Evolutionary conservation across 768 basidiomycete species (phyloP).

Genomic region (Mycena pura): DNA sequence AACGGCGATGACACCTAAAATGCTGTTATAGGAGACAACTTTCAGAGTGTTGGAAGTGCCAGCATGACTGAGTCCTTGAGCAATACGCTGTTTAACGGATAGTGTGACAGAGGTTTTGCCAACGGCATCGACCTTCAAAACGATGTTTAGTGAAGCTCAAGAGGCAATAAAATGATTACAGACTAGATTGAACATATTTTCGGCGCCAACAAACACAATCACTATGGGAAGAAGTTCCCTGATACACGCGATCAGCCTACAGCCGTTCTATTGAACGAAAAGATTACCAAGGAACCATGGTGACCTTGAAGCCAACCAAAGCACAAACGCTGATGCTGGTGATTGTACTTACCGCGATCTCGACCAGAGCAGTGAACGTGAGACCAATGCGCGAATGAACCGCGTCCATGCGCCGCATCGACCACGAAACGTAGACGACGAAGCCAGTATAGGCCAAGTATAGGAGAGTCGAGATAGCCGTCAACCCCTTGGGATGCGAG

Average conservation of each 20-base stretch:
- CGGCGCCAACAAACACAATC: conserved; percentile 93
- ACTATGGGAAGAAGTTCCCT: conserved; percentile 93
- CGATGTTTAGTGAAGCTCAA: conserved; percentile 35
- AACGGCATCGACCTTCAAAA: conserved; percentile 78
- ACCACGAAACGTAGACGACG: conserved; percentile 75
- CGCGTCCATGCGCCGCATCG: conserved; percentile 77
- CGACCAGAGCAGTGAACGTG: conserved; percentile 91
- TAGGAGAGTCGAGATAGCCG: conserved; percentile 71
- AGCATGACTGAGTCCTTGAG: conserved; percentile 85
- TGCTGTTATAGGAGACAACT: conserved; percentile 83
- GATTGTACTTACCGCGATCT: conserved; percentile 90
- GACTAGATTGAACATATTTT: conserved; percentile 97
- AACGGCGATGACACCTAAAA: conserved; percentile 78
- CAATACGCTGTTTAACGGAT: conserved; percentile 90
- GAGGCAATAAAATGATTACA: conserved; percentile 32
- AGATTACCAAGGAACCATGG: conserved; percentile 84
- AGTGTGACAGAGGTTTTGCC: conserved; percentile 84
- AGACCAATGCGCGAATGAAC: conserved; percentile 93
- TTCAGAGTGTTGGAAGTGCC: conserved; percentile 94
- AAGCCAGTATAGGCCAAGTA: conserved; percentile 81
- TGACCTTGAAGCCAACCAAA: conserved; percentile 85
- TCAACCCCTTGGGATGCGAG: conserved; percentile 54
- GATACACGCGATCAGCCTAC: conserved; percentile 8
- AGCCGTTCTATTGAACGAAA: not conserved
- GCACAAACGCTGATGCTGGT: conserved; percentile 94